Evolutionary conservation across 495 filamentous ascomycete genomes (phyloP).

Genomic region (Chlorociboria aeruginascens): DNA sequence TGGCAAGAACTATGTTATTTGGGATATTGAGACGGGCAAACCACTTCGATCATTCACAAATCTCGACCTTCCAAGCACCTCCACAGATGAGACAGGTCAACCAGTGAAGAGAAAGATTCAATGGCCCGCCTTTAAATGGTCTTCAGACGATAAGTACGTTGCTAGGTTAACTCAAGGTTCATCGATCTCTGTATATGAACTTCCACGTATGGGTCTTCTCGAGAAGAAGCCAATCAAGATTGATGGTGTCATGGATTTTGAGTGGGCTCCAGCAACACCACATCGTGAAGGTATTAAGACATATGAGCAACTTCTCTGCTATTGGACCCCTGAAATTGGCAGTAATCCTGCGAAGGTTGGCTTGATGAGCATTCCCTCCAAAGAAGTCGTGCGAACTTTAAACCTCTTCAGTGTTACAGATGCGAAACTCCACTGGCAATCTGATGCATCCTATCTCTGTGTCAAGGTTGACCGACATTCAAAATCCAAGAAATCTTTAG

Average conservation of each 20-base stretch:
- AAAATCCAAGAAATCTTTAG: slow-evolving; percentile 95
- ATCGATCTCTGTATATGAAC: slow-evolving; percentile 88
- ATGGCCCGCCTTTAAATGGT: slow-evolving; percentile 99
- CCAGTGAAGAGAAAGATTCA: slow-evolving; percentile 79
- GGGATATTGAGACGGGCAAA: slow-evolving; percentile 87
- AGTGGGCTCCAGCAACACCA: slow-evolving; percentile 81
- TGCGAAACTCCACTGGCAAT: slow-evolving; percentile 96
- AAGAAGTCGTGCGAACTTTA: slow-evolving; percentile 81
- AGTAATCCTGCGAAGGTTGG: slow-evolving; percentile 96
- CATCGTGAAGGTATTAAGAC: slow-evolving; percentile 69
- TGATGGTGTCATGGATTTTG: slow-evolving; percentile 93
- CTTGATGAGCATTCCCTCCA: slow-evolving; percentile 90
- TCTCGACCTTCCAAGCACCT: slow-evolving; percentile 55
- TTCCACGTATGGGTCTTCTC: slow-evolving; percentile 82
- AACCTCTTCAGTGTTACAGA: slow-evolving; percentile 97
- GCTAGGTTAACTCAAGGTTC: slow-evolving; percentile 80
- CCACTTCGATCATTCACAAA: slow-evolving; percentile 86
- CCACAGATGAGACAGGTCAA: slow-evolving; percentile 46
- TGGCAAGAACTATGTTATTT: slow-evolving; percentile 97
- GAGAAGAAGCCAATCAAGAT: slow-evolving; percentile 87
- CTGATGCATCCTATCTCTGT: slow-evolving; percentile 82
- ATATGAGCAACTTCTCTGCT: slow-evolving; percentile 92
- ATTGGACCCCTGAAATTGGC: slow-evolving; percentile 97
- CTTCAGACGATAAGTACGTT: slow-evolving; percentile 91
- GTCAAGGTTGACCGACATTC: slow-evolving; percentile 98